Percentiles rank a stretch among this genome's conserved stretches.
phyloP scores from a whole-genome alignment of 106 monocot species.

The Triglochin maritima region DNA sequence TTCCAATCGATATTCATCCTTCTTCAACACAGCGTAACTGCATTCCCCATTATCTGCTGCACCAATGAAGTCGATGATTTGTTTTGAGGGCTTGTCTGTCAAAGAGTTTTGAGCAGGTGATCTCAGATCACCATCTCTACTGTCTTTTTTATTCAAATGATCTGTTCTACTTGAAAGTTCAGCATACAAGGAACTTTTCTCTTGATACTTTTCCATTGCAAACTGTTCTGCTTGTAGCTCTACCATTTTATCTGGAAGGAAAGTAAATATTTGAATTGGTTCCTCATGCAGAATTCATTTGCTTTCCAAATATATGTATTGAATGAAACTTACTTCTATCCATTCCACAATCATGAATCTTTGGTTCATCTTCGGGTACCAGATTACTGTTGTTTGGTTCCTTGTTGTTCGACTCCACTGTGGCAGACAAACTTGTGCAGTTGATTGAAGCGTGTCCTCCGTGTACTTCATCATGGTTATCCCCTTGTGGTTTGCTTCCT shows the following conservation, averaged over 20 bases:
- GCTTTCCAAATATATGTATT: not conserved
- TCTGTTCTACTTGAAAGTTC: no score
- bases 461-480: conserved; percentile 26
- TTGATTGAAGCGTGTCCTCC: conserved; percentile 17
- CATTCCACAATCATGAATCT: conserved; percentile 1
- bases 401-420: conserved; percentile 12
- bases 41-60: no score
- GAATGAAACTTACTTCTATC: conserved; percentile 5
- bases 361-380: conserved; percentile 3
- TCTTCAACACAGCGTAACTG: no score
- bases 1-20: no score
- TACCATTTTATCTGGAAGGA: not conserved
- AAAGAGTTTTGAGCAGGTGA: no score
- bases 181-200: no score
- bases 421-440: conserved; percentile 7
- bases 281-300: not conserved
- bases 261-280: not conserved
- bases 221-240: not conserved
- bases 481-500: conserved; percentile 38
- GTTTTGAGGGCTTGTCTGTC: no score
- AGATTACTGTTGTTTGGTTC: conserved; percentile 4
- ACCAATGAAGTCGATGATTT: no score
- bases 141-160: no score
- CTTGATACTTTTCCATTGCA: no score
- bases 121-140: no score